A percentile compares a stretch with the other conserved stretches of the same genome.
phyloP scores from a whole-genome alignment of 805 yeast species.

The Kuraishia capsulata region DNA sequence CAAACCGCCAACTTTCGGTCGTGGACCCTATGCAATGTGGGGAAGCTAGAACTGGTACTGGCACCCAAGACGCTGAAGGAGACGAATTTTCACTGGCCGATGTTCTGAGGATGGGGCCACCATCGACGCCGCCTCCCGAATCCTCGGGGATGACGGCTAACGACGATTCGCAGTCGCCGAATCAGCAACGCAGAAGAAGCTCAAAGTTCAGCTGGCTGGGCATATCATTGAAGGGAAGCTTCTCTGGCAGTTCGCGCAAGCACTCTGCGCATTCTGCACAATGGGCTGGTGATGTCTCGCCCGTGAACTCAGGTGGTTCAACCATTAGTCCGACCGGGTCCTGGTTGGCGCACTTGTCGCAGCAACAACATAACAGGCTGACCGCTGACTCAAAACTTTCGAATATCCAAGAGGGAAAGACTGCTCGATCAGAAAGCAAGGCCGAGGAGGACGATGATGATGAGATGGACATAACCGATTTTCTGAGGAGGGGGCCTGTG shows the following conservation, averaged over 20 bases:
- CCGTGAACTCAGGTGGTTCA: neutral
- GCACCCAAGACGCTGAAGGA: neutral
- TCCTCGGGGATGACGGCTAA: neutral
- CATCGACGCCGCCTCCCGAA: neutral
- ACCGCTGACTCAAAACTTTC: neutral
- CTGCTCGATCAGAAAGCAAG: no score
- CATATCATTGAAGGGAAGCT: neutral
- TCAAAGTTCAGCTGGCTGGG: neutral
- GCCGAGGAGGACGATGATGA: slow-evolving; percentile 10
- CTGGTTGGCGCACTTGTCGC: no score
- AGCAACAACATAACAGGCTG: no score
- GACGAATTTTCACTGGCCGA: slow-evolving; percentile 1
- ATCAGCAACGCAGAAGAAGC: neutral
- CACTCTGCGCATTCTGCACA: neutral
- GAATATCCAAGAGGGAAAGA: neutral
- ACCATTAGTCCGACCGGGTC: neutral
- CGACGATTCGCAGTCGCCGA: neutral
- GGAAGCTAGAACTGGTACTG: neutral
- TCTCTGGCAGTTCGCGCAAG: neutral
- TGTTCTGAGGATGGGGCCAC: slow-evolving; percentile 2
- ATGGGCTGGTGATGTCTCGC: neutral
- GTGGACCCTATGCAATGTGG: slow-evolving; percentile 1
- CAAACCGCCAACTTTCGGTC: neutral
- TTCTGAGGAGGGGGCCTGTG: slow-evolving; percentile 11
- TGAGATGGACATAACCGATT: slow-evolving; percentile 15